Percentiles rank a stretch among this genome's conserved stretches.
Evolutionary conservation across 352 stramenopile genomes (phyloP).

Genomic region (Phytophthora syringae): DNA sequence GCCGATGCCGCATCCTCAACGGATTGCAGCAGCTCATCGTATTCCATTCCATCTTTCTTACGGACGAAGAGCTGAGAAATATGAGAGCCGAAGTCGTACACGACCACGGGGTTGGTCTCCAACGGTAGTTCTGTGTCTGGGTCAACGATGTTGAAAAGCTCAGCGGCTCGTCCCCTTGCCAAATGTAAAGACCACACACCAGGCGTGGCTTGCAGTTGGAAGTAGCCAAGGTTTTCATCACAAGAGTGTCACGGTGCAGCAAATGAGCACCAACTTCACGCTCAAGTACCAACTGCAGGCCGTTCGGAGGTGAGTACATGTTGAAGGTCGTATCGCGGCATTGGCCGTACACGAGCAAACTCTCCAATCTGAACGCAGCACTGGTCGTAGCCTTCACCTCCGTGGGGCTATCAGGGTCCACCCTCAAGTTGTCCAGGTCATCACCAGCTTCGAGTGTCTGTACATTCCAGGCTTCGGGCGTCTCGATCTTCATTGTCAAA

Average conservation of each 20-base stretch:
- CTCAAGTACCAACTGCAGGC: conserved; percentile 92
- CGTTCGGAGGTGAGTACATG: conserved; percentile 84
- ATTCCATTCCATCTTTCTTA: conserved; percentile 91
- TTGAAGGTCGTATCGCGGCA: conserved; percentile 88
- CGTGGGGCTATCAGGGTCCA: conserved; percentile 59
- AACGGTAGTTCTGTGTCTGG: conserved; percentile 44
- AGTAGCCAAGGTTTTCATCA: conserved; percentile 99
- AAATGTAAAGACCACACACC: conserved; percentile 95
- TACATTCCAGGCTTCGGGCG: conserved; percentile 93
- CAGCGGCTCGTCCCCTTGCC: conserved; percentile 72
- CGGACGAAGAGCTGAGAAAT: conserved; percentile 92
- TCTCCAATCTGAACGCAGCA: conserved; percentile 89
- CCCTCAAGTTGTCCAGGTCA: conserved; percentile 94
- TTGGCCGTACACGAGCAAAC: conserved; percentile 91
- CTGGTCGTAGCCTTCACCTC: conserved; percentile 70
- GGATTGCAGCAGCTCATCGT: conserved; percentile 59
- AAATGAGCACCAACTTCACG: conserved; percentile 61
- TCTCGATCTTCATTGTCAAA: conserved; percentile 94
- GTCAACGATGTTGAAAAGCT: conserved; percentile 85
- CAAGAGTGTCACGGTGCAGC: conserved; percentile 94
- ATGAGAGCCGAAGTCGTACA: conserved; percentile 90
- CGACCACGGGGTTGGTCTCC: conserved; percentile 48
- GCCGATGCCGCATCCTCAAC: conserved; percentile 26
- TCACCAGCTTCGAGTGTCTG: conserved; percentile 72
- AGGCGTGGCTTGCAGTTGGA: conserved; percentile 97